Evolutionary conservation across 345 rosid genomes (phyloP).

Genomic region (Crucihimalaya himalaica): DNA sequence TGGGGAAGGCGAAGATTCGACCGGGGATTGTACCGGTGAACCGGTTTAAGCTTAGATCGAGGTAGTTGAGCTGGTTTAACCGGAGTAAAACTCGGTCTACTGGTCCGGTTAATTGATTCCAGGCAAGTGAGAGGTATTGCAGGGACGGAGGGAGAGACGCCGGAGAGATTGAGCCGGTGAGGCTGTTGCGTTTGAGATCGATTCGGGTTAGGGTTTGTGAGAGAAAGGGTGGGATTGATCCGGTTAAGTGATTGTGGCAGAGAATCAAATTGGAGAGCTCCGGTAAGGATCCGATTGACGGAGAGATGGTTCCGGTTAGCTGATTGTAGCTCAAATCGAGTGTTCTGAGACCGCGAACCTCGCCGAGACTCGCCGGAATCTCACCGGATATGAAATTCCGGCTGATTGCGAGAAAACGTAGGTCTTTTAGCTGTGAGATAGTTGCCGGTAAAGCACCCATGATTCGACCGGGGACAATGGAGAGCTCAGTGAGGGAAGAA

Average conservation of each 20-base stretch:
- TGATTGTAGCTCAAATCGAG: conserved; percentile 94
- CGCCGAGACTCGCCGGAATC: conserved; percentile 69
- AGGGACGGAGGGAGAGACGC: conserved; percentile 68
- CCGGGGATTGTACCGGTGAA: conserved; percentile 68
- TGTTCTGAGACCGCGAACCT: conserved; percentile 62
- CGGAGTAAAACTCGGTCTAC: conserved; percentile 59
- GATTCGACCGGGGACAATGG: conserved; percentile 83
- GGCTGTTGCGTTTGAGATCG: conserved; percentile 79
- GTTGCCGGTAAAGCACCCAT: conserved; percentile 70
- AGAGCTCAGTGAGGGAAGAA: conserved; percentile 68
- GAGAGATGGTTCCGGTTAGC: conserved; percentile 65
- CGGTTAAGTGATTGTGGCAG: conserved; percentile 82
- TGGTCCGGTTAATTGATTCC: conserved; percentile 71
- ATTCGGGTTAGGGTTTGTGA: conserved; percentile 69
- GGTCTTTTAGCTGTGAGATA: conserved; percentile 59
- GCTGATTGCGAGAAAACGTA: conserved; percentile 74
- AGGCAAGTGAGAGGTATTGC: conserved; percentile 76
- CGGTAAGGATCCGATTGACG: conserved; percentile 62
- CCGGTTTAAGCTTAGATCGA: conserved; percentile 84
- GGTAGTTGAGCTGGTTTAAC: conserved; percentile 62
- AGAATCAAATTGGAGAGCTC: conserved; percentile 73
- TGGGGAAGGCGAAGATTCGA: conserved; percentile 60
- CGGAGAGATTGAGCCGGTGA: conserved; percentile 66
- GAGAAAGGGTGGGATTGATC: conserved; percentile 71
- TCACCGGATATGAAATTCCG: conserved; percentile 72